These are phyloP conservation scores for Colletotrichum lini DNA, from an alignment of 2,329 filamentous ascomycete genomes.

Conservation along the genomic window DNA sequence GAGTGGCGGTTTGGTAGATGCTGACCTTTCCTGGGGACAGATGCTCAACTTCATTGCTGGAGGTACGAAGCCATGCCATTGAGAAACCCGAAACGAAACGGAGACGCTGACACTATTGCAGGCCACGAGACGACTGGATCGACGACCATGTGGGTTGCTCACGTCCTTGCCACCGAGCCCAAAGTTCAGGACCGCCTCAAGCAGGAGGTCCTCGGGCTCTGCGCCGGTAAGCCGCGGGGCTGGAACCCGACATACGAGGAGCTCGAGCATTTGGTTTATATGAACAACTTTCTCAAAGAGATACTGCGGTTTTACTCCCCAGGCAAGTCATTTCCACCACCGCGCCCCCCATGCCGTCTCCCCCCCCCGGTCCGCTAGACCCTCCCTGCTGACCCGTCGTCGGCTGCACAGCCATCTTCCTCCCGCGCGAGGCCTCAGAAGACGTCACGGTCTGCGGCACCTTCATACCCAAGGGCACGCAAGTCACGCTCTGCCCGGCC, in stretches of 20 bases:
- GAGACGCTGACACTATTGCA: not conserved
- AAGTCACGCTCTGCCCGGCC: slow-evolving; percentile 47
- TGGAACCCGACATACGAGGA: slow-evolving; percentile 56
- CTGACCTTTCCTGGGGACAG: slow-evolving; percentile 44
- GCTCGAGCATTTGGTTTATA: slow-evolving; percentile 61
- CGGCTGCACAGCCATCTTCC: slow-evolving; percentile 41
- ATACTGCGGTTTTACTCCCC: slow-evolving; percentile 55
- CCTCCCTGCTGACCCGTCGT: not conserved
- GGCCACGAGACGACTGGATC: slow-evolving; percentile 42
- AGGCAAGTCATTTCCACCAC: slow-evolving; percentile 3
- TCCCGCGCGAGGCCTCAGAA: slow-evolving; percentile 45
- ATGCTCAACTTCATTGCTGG: slow-evolving; percentile 46
- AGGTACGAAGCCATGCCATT: not conserved
- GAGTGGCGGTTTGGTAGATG: slow-evolving; percentile 8
- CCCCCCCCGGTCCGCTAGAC: too few species aligned
- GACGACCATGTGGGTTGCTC: slow-evolving; percentile 38
- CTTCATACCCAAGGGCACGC: slow-evolving; percentile 49
- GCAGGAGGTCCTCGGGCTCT: slow-evolving; percentile 47
- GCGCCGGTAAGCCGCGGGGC: slow-evolving; percentile 47
- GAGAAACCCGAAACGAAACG: too few species aligned
- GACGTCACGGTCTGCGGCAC: slow-evolving; percentile 49
- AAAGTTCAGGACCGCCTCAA: slow-evolving; percentile 33
- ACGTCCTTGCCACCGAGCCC: slow-evolving; percentile 34
- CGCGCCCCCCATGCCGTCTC: not conserved
- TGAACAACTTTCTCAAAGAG: slow-evolving; percentile 57